phyloP scores from a whole-genome alignment of 805 yeast species.

The Starmerella riodocensis region DNA sequence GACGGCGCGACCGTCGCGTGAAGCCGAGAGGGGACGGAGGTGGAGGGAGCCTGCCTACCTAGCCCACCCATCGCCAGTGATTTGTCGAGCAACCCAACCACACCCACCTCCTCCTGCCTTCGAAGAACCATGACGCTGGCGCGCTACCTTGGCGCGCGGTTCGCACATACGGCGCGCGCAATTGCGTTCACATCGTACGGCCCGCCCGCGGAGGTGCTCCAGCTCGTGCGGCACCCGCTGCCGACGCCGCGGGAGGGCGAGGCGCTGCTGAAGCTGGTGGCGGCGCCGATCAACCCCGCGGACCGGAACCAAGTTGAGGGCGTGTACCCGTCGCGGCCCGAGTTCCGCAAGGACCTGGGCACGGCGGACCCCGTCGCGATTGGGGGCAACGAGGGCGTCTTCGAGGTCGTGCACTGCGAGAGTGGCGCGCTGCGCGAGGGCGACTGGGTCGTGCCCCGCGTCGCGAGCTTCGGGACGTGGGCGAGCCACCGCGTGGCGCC shows the following conservation, averaged over 20 bases:
- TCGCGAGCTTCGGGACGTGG: slow-evolving; percentile 88
- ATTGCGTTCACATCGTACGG: slow-evolving; percentile 60
- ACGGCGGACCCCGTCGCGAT: slow-evolving; percentile 58
- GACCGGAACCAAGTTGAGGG: slow-evolving; percentile 81
- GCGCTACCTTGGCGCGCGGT: slow-evolving; percentile 8
- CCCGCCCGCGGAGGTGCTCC: slow-evolving; percentile 30
- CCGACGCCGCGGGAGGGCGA: slow-evolving; percentile 27
- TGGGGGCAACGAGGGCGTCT: slow-evolving; percentile 90
- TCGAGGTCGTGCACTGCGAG: slow-evolving; percentile 53
- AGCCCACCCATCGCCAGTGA: not conserved
- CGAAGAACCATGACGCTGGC: not conserved
- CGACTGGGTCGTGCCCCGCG: slow-evolving; percentile 77
- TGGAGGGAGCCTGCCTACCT: too few species aligned
- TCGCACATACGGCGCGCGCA: slow-evolving; percentile 28
- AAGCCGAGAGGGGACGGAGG: too few species aligned
- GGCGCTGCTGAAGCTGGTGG: slow-evolving; percentile 54
- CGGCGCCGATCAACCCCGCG: slow-evolving; percentile 81
- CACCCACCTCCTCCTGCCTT: not conserved
- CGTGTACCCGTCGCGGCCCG: slow-evolving; percentile 69
- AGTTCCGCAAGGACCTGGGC: slow-evolving; percentile 35
- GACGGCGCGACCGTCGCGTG: too few species aligned
- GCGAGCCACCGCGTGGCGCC: slow-evolving; percentile 55
- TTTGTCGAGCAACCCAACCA: not conserved
- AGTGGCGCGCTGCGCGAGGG: slow-evolving; percentile 38
- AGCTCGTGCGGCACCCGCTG: slow-evolving; percentile 29